These are phyloP conservation scores for Cichorium intybus DNA, from an alignment of 140 eudicot species.

Conservation along the genomic window DNA sequence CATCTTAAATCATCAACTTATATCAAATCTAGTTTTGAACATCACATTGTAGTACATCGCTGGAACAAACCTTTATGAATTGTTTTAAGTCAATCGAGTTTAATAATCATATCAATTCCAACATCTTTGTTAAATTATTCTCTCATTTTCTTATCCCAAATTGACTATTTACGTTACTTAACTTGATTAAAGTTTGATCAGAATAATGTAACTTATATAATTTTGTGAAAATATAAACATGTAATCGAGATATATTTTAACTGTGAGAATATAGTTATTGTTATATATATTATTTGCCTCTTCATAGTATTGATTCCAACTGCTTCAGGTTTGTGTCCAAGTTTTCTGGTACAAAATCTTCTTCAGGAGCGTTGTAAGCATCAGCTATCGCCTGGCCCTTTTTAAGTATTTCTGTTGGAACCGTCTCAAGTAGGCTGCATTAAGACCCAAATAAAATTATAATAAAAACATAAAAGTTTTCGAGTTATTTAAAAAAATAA, in stretches of 20 bases:
- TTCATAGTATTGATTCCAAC: conserved; percentile 41
- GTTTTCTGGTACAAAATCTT: conserved; percentile 37
- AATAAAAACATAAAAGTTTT: no score
- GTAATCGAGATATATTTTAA: not conserved
- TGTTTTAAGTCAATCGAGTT: no score
- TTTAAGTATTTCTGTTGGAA: conserved; percentile 68
- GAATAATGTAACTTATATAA: not conserved
- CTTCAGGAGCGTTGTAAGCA: conserved; percentile 60
- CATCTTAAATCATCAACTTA: no score
- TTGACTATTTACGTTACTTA: not conserved
- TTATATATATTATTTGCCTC: not conserved
- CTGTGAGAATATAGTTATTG: not conserved
- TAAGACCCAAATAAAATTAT: no score
- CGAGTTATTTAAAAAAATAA: no score
- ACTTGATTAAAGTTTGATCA: no score
- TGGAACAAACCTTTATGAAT: no score
- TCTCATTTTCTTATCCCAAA: not conserved
- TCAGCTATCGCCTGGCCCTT: conserved; percentile 84
- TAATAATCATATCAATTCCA: no score
- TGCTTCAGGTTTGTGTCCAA: conserved; percentile 68
- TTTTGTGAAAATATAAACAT: not conserved
- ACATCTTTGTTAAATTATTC: no score
- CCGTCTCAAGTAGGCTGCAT: conserved; percentile 74
- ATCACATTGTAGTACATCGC: no score
- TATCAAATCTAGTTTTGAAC: no score